Base-by-base conservation (phyloP, 257 asterid genomes). In the Solanum piurae region DNA sequence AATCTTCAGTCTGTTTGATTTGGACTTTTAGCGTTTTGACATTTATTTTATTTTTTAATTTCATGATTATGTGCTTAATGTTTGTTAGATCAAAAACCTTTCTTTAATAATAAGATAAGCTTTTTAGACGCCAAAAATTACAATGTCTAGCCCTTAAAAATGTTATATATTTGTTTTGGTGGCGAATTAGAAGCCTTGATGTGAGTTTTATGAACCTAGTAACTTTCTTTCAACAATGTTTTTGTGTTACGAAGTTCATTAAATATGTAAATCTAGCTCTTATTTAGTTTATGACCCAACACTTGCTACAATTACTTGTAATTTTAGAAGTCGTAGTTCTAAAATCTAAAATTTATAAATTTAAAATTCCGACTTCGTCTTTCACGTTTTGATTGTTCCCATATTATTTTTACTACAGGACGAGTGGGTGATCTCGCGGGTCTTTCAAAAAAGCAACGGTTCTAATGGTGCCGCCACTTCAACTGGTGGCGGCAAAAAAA, bases 371-470 rank as follows among this genome's bases (percentile, higher is more conserved):
- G 3, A 16, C 6, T 13, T 13, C 2, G 5, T 6, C 8, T 9
- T 72, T 0, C 4, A 9, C 4, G 6, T 9, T 25, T 4, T 5
- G 4, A 60, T n/a, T 5, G 9, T 11, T 3, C 4, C 11, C 0
- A n/a, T 55, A 3, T 40, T 21, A 21, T 23, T n/a, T 60, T 16
- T n/a, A 25, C 20, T 86, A 1, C 85, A 96, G 99, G 99, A 95
- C 27, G 99, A 96, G 89, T 96, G 99, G 99, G 99, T 96, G 5
- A 96, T 96, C 74, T 96, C 98, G 3, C 91, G 99, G 29, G 96
- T 96, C 79, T 96, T 95, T 44, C 95, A 94, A 11, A 96, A 96
- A 92, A 91, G 87, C 27, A 13, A 6, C 9, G 91, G 91, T 4
- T 66, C 90, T 21, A 92, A 93, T 11, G 83, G 82, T 9, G 71